Evolutionary conservation across 306 rosid genomes (phyloP).

Genomic region (Quercus gilva): DNA sequence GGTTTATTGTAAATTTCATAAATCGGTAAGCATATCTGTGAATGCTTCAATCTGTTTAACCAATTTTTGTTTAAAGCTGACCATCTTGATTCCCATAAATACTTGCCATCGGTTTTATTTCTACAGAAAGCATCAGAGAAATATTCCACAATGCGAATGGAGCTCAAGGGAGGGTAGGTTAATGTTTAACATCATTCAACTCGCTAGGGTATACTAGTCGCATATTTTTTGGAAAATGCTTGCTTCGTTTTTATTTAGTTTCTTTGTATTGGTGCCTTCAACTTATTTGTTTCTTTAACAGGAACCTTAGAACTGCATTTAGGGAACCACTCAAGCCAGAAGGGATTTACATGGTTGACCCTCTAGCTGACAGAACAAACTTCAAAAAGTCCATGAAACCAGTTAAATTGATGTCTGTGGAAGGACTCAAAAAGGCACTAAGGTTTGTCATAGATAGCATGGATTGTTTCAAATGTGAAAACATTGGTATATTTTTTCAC

Average conservation of each 20-base stretch:
- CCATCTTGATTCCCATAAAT: not conserved
- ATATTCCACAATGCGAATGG: conserved; percentile 68
- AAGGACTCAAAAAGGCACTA: conserved; percentile 74
- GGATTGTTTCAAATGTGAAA: not conserved
- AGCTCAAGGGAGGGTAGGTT: conserved; percentile 90
- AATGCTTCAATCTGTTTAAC: conserved; percentile 18
- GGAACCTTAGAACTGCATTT: conserved; percentile 76
- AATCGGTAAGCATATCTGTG: conserved; percentile 52
- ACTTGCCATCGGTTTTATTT: conserved; percentile 14
- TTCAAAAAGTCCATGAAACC: conserved; percentile 46
- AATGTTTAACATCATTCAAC: conserved; percentile 12
- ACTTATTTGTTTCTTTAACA: conserved; percentile 31
- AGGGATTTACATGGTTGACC: conserved; percentile 85
- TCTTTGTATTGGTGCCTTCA: not conserved
- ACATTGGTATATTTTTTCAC: not conserved
- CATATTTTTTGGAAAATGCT: not conserved
- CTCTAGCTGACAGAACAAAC: conserved; percentile 48
- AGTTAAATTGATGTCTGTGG: conserved; percentile 66
- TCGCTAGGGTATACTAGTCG: not conserved
- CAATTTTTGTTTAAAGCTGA: not conserved
- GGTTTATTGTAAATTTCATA: conserved; percentile 76
- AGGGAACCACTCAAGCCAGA: conserved; percentile 56
- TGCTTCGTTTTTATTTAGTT: conserved; percentile 11
- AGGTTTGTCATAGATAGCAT: conserved; percentile 53
- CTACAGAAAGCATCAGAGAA: conserved; percentile 69